phyloP scores from a whole-genome alignment of 2,329 filamentous ascomycete species.

The Cercospora beticola region DNA sequence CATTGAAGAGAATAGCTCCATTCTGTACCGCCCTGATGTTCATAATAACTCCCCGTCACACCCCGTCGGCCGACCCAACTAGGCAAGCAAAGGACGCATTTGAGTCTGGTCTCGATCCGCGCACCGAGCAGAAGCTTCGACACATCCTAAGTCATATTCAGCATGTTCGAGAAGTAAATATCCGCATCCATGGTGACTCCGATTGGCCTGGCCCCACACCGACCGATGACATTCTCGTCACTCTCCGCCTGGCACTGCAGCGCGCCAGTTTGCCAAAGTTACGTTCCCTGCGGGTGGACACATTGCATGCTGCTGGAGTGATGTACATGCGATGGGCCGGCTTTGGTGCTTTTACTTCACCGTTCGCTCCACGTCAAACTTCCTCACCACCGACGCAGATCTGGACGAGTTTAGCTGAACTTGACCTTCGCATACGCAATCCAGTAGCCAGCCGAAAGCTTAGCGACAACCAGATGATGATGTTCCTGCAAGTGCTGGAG shows the following conservation, averaged over 20 bases:
- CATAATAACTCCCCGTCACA: not conserved
- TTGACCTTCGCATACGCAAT: constrained; percentile 34
- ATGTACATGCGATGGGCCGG: constrained; percentile 37
- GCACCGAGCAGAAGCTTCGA: not conserved
- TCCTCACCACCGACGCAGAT: constrained; percentile 5
- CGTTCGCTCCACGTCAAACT: constrained; percentile 5
- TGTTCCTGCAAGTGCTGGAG: constrained; percentile 35
- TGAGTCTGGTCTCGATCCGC: not conserved
- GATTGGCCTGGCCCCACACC: constrained; percentile 33
- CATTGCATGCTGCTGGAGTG: constrained; percentile 36
- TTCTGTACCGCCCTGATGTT: constrained; percentile 9
- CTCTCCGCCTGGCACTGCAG: constrained; percentile 34
- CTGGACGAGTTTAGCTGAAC: constrained; percentile 32
- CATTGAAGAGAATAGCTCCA: constrained; percentile 7
- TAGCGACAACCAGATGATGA: constrained; percentile 26
- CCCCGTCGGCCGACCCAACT: not conserved
- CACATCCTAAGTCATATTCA: constrained; percentile 22
- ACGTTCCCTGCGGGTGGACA: constrained; percentile 26
- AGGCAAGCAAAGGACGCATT: not conserved
- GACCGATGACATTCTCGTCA: constrained; percentile 31
- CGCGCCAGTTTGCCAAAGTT: constrained; percentile 22
- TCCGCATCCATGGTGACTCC: constrained; percentile 33
- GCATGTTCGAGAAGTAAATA: constrained; percentile 19
- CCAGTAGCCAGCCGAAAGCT: constrained; percentile 23
- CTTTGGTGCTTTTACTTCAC: constrained; percentile 28